Evolutionary conservation across 345 rosid species (phyloP).

Genomic region (Dipteronia dyeriana): DNA sequence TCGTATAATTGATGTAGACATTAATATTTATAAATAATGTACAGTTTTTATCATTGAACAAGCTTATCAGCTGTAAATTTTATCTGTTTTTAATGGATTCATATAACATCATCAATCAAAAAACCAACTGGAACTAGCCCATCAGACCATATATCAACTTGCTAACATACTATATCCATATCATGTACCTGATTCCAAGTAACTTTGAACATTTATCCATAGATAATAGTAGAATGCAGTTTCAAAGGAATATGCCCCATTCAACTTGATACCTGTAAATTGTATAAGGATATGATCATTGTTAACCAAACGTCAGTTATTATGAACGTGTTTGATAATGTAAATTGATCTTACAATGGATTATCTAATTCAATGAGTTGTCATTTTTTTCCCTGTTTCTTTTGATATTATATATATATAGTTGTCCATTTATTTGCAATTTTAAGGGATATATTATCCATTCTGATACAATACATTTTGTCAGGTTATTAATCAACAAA

Average conservation of each 20-base stretch:
- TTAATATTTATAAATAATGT: not conserved
- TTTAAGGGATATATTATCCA: constrained; percentile 3
- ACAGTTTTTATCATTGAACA: not conserved
- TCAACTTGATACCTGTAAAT: not conserved
- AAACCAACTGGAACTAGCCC: not conserved
- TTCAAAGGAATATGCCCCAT: not conserved
- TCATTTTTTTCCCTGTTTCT: not conserved
- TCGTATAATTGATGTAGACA: not conserved
- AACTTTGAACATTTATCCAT: not conserved
- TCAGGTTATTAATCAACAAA: constrained; percentile 94
- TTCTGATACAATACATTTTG: constrained; percentile 18
- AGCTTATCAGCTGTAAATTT: constrained; percentile 5
- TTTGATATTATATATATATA: not conserved
- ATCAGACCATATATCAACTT: not conserved
- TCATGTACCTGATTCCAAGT: not conserved
- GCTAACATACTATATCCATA: not conserved
- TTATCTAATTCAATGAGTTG: not conserved
- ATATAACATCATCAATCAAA: not conserved
- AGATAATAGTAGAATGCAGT: not conserved
- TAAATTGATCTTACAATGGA: constrained; percentile 1
- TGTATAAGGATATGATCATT: not conserved
- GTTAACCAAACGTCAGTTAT: not conserved
- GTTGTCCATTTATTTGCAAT: constrained; percentile 13
- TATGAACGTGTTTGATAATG: not conserved
- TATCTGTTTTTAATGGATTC: not conserved